These are phyloP conservation scores for Senna tora DNA, from an alignment of 306 rosid species.

Conservation along the genomic window DNA sequence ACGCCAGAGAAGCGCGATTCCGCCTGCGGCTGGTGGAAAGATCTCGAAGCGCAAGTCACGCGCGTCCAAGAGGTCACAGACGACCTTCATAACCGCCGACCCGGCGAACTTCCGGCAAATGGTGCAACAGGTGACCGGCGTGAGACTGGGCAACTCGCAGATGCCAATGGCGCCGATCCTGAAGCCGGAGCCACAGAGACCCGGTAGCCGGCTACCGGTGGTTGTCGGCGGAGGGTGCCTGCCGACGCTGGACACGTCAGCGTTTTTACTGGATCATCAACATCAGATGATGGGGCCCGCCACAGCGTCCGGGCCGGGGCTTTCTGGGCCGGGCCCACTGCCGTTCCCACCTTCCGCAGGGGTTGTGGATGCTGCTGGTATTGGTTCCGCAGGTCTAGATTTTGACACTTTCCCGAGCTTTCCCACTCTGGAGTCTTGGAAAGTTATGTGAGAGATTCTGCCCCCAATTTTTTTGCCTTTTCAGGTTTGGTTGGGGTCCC, in stretches of 20 bases:
- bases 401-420: conserved; percentile 71
- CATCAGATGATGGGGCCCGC: conserved; percentile 42
- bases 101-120: conserved; percentile 69
- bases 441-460: conserved; percentile 62
- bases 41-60: conserved; percentile 60
- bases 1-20: background rate
- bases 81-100: conserved; percentile 70
- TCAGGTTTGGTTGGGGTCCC: background rate
- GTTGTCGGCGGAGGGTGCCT: conserved; percentile 41
- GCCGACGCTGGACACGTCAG: conserved; percentile 97
- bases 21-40: conserved; percentile 39
- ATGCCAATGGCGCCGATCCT: conserved; percentile 50
- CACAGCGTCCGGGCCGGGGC: conserved; percentile 33
- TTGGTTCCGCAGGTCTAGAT: conserved; percentile 53
- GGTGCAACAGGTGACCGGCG: conserved; percentile 81
- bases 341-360: conserved; percentile 30
- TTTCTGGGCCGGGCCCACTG: conserved; percentile 44
- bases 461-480: background rate
- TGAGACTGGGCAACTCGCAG: conserved; percentile 45
- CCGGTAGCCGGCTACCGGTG: conserved; percentile 14
- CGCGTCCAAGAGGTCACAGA: conserved; percentile 60
- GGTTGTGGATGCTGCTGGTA: conserved; percentile 28
- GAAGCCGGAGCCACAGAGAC: conserved; percentile 86
- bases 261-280: conserved; percentile 63
- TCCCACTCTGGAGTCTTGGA: conserved; percentile 98